Percentiles rank a stretch among this genome's conserved stretches.
phyloP scores from a whole-genome alignment of 768 basidiomycete species.

The Leucosporidium creatinivorum region DNA sequence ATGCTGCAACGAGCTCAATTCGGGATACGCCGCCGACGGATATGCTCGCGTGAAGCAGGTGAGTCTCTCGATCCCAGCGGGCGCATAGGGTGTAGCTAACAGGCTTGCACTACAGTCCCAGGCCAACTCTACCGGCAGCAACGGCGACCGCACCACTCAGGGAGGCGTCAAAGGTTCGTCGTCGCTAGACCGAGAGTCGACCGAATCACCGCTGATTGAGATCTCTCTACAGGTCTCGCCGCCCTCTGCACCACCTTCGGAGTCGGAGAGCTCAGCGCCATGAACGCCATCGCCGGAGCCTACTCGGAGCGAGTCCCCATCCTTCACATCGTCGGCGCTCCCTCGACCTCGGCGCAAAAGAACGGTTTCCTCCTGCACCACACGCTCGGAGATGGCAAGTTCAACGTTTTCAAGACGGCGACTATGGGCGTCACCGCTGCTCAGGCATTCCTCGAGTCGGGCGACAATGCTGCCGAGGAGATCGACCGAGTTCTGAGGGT shows the following conservation, averaged over 20 bases:
- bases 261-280: slow-evolving; percentile 85
- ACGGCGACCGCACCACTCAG: slow-evolving; percentile 19
- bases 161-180: slow-evolving; percentile 17
- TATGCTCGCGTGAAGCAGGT: slow-evolving; percentile 76
- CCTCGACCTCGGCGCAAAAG: slow-evolving; percentile 66
- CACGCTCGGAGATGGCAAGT: slow-evolving; percentile 78
- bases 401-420: slow-evolving; percentile 69
- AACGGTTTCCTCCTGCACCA: slow-evolving; percentile 72
- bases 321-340: slow-evolving; percentile 77
- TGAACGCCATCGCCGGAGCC: slow-evolving; percentile 62
- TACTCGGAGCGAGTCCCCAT: slow-evolving; percentile 85
- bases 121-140: neutral
- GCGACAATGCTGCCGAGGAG: slow-evolving; percentile 54
- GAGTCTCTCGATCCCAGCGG: slow-evolving; percentile 26
- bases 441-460: slow-evolving; percentile 55
- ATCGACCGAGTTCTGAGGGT: slow-evolving; percentile 71
- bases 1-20: slow-evolving; percentile 57
- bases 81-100: slow-evolving; percentile 35
- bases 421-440: slow-evolving; percentile 66
- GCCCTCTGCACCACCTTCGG: slow-evolving; percentile 77
- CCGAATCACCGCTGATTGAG: neutral
- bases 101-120: slow-evolving; percentile 56
- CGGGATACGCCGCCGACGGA: slow-evolving; percentile 75
- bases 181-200: neutral
- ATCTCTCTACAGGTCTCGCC: slow-evolving; percentile 46